Base-by-base conservation (phyloP, 805 yeast species). In the Wickerhamiella musiphila region DNA sequence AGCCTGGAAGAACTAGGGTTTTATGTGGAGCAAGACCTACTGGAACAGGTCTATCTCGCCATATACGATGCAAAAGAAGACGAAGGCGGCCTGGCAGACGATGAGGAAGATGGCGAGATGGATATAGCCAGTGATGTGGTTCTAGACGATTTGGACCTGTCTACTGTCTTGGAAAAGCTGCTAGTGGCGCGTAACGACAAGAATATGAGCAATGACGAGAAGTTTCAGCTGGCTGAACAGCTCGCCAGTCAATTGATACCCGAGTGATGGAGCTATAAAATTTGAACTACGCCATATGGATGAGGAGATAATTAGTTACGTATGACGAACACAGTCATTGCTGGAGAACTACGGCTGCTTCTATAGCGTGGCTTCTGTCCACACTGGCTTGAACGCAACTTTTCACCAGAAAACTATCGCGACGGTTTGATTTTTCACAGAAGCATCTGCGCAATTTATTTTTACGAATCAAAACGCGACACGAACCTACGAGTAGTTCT, bases 231-330 rank as follows among this genome's bases (percentile, higher is more conserved):
- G 26, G 56, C 57, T 3, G 53, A 52, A 18, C 40, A 46, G 11
- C 35, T 56, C 10, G 58, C 58, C 2, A 49, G 34, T 11, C 51
- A 53, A 33, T 42, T 54, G 6, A 32, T 52, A 4, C 30, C 30
- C 10, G 19, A 28, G 9, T 5, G 6, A 4, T 17, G 28, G 6
- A 5, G n/a, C n/a, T 22, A 6, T 24, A 6, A 24, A n/a, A n/a
- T n/a, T n/a, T n/a, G n/a, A n/a, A n/a, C n/a, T n/a, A n/a, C n/a
- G n/a, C n/a, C n/a, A n/a, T n/a, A n/a, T n/a, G n/a, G n/a, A n/a
- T n/a, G n/a, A n/a, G n/a, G n/a, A n/a, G n/a, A n/a, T n/a, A n/a
- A n/a, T n/a, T n/a, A n/a, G n/a, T n/a, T n/a, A n/a, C n/a, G n/a
- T n/a, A n/a, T n/a, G n/a, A n/a, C n/a, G n/a, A n/a, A n/a, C n/a